Base-by-base conservation (phyloP, 31 red algal genomes). In the Odonthalia washingtoniensis region DNA sequence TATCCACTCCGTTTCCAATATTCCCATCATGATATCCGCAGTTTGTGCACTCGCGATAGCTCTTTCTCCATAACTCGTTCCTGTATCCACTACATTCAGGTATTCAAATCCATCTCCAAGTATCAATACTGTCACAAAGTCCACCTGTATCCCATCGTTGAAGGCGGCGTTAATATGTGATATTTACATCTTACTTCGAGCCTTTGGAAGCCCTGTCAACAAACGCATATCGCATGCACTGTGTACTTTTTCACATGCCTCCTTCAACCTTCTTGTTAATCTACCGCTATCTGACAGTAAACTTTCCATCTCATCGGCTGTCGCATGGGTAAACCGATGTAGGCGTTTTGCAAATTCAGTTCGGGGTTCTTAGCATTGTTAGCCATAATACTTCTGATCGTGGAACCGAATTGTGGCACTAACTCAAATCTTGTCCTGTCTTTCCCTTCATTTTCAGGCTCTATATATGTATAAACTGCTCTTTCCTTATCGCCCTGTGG, bases 121-220 rank as follows among this genome's bases (percentile, higher is more conserved):
- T 17, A 72, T 72, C 12, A 28, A 72, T 28, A 72, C 67, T 16
- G 30, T 32, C 21, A 72, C 21, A 72, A 72, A 72, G 32, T 72
- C 67, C 12, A 30, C 14, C 12, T 72, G 67, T 17, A 72, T 30
- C 12, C 12, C 16, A 17, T 72, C 67, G 67, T 72, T 72, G 67
- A 72, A 72, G 12, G 67, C 67, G 16, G 12, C 67, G 32, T 30
- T 72, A 12, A 32, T 32, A 28, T 72, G 67, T 72, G 67, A 28
- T 16, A 72, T 16, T 28, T 16, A 72, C 17, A 72, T 32, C 12
- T 72, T 72, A 12, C 32, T 72, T 16, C 67, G 67, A 32, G 17
- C 21, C 12, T 12, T 30, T 28, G 67, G 67, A 12, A 16, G 67
- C 32, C 14, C 30, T 12, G 67, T 27, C 12, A 30, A 72, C 12